These are phyloP conservation scores for Pythium diclinum DNA, from an alignment of 352 stramenopile species.

Conservation along the genomic window DNA sequence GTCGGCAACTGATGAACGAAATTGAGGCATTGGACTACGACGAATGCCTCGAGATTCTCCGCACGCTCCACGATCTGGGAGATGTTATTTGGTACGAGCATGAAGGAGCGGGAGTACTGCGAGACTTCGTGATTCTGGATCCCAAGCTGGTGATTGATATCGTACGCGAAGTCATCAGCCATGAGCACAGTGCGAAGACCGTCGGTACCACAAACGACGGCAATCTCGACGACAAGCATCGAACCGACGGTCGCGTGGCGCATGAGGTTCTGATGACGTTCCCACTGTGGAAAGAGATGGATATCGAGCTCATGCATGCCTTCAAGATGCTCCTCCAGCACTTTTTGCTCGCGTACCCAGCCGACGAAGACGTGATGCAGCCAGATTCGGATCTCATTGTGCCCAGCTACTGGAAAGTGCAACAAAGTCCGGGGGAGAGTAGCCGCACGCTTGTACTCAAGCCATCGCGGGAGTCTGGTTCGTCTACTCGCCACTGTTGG, in stretches of 20 bases:
- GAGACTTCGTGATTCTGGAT: conserved; percentile 18
- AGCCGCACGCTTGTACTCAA: too few species aligned
- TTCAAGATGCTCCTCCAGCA: conserved; percentile 26
- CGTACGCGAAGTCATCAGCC: conserved; percentile 23
- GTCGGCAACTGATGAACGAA: conserved; percentile 11
- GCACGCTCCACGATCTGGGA: conserved; percentile 19
- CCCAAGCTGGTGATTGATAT: conserved; percentile 35
- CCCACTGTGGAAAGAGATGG: conserved; percentile 14
- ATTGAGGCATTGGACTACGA: conserved; percentile 13
- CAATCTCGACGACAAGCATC: too few species aligned
- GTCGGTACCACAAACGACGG: too few species aligned
- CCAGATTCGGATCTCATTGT: conserved; percentile 26
- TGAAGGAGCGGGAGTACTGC: conserved; percentile 3
- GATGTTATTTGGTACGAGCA: conserved; percentile 28
- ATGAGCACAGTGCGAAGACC: conserved; percentile 10
- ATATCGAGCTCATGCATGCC: conserved; percentile 15
- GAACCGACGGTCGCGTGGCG: conserved; percentile 7
- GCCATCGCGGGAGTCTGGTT: too few species aligned
- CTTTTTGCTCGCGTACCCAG: conserved; percentile 22
- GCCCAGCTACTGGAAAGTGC: conserved; percentile 26
- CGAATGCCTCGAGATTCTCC: conserved; percentile 17
- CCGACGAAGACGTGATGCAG: conserved; percentile 14
- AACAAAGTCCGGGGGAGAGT: too few species aligned
- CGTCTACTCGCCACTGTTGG: too few species aligned
- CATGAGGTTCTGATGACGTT: conserved; percentile 12